These are phyloP conservation scores for Spiraea crenata DNA, from an alignment of 331 rosid genomes.

Conservation along the genomic window DNA sequence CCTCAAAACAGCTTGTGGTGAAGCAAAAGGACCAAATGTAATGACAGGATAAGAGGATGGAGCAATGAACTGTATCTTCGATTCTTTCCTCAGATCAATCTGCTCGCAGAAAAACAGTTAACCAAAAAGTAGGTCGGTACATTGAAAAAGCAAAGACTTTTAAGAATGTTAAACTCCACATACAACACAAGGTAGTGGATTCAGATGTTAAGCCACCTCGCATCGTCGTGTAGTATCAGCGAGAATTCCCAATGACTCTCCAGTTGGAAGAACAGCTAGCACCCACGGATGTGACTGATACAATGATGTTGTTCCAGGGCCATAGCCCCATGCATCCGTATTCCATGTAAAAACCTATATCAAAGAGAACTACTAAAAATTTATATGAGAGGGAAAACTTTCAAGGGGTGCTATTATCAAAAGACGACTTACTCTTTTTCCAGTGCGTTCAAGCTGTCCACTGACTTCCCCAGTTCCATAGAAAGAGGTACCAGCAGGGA, in stretches of 20 bases:
- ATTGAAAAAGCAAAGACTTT: slow-evolving; percentile 2
- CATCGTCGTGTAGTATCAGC: slow-evolving; percentile 89
- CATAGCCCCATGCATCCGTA: slow-evolving; percentile 77
- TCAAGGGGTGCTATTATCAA: background rate
- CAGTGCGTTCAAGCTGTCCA: slow-evolving; percentile 87
- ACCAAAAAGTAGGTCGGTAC: slow-evolving; percentile 21
- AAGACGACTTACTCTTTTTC: slow-evolving; percentile 60
- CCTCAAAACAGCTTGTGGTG: slow-evolving; percentile 64
- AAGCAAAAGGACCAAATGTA: slow-evolving; percentile 84
- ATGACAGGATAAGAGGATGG: slow-evolving; percentile 76
- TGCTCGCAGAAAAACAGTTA: slow-evolving; percentile 36
- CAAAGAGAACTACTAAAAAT: slow-evolving; percentile 11
- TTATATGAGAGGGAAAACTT: background rate
- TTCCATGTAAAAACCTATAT: slow-evolving; percentile 82
- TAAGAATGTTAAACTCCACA: slow-evolving; percentile 18
- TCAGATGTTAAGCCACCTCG: slow-evolving; percentile 57
- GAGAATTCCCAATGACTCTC: slow-evolving; percentile 78
- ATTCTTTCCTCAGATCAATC: slow-evolving; percentile 85
- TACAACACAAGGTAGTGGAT: slow-evolving; percentile 11
- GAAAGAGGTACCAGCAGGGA: slow-evolving; percentile 73
- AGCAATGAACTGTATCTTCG: slow-evolving; percentile 54
- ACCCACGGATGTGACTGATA: slow-evolving; percentile 99
- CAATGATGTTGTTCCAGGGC: slow-evolving; percentile 74
- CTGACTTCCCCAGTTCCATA: slow-evolving; percentile 95
- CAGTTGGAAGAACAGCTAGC: slow-evolving; percentile 86